phyloP scores from a whole-genome alignment of 805 yeast genomes.

The Ogataea siamensis region DNA sequence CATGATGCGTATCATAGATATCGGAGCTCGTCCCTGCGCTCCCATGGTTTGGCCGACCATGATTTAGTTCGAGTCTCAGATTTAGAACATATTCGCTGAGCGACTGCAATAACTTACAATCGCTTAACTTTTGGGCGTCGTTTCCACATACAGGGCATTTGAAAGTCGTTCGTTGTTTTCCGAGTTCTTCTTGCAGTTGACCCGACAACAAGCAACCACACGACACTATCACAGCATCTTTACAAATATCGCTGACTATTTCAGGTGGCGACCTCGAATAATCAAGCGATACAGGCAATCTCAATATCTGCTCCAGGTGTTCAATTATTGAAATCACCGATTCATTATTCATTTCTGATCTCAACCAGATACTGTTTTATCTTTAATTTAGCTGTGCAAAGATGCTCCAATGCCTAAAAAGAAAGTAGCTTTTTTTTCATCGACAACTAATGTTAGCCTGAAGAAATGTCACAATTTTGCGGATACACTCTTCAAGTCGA shows the following conservation, averaged over 20 bases:
- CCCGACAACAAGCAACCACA: slow-evolving; percentile 44
- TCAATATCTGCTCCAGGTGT: slow-evolving; percentile 20
- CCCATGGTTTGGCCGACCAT: not conserved
- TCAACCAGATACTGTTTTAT: not conserved
- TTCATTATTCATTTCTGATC: slow-evolving; percentile 1
- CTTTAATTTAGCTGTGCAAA: not conserved
- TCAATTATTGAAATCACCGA: slow-evolving; percentile 12
- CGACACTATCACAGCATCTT: slow-evolving; percentile 34
- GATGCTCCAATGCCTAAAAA: no score
- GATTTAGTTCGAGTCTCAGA: slow-evolving; percentile 6
- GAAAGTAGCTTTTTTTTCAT: no score
- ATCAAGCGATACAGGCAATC: slow-evolving; percentile 26
- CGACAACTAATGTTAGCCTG: not conserved
- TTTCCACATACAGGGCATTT: slow-evolving; percentile 38
- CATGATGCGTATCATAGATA: not conserved
- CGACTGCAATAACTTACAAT: slow-evolving; percentile 36
- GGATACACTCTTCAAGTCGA: slow-evolving; percentile 47
- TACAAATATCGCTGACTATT: slow-evolving; percentile 21
- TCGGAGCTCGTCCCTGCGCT: not conserved
- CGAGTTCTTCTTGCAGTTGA: slow-evolving; percentile 25
- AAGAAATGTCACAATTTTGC: slow-evolving; percentile 39
- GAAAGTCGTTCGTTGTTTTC: slow-evolving; percentile 16
- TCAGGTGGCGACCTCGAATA: slow-evolving; percentile 23
- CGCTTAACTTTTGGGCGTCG: slow-evolving; percentile 25
- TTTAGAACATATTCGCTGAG: slow-evolving; percentile 18